Evolutionary conservation across 1,284 basidiomycete species (phyloP), one percentile per base, ranked within the genome.

Genomic region (Cryptococcus sp.): DNA sequence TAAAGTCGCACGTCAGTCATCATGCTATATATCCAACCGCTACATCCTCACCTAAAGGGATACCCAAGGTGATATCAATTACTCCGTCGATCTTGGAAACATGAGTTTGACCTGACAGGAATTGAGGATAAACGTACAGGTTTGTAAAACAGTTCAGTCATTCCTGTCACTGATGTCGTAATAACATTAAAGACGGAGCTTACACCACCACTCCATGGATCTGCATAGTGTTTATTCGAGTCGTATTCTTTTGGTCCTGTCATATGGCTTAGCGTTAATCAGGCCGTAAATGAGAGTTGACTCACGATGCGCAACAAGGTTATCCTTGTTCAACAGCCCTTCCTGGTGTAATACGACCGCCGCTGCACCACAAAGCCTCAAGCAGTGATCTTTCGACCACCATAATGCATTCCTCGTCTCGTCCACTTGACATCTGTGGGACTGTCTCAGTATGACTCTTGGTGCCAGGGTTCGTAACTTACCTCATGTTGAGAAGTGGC

Each of bases 401-500:
- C 83, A 85, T 1, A 82, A 77, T 0, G 83, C 83, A 6, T 81
- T 58, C 38, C 76, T 74, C 0, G 72, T 70, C 0, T 81, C 76
- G 55, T 82, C 81, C 52, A 84, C 59, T 60, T 84, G 81, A 58
- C 83, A 85, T 60, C 82, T 76, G 50, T 30, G 23, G 10, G 2
- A 41, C 10, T n/a, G 38, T 2, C 38, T 10, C 10, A 10, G 38
- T 41, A 10, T 41, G 38, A 41, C 10, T 41, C 38, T 41, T 10
- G 10, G 38, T 10, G 38, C 10, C 38, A n/a, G n/a, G 38, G 38
- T 41, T 23, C 23, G 41, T 7, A 10, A 56, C 38, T 37, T 51
- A 77, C 72, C 75, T 69, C 83, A 85, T 84, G 58, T 83, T 82
- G 4, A 81, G 65, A 45, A 84, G 62, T 0, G 83, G 83, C n/a